phyloP scores from a whole-genome alignment of 2,329 filamentous ascomycete species.

The Neoascochyta sp. region DNA sequence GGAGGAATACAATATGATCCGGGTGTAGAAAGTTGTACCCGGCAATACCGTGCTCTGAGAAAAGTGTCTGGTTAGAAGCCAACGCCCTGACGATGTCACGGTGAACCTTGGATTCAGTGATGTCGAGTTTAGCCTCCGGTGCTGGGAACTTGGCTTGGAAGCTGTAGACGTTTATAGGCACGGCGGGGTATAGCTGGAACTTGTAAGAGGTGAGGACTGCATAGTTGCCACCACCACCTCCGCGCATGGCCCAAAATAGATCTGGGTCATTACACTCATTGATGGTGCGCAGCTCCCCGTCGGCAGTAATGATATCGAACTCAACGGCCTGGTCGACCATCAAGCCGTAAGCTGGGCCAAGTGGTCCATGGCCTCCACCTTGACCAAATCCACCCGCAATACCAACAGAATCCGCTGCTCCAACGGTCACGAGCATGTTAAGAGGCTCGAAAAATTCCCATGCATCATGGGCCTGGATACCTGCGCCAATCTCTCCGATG shows the following conservation, averaged over 20 bases:
- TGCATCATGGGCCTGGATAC: constrained; percentile 34
- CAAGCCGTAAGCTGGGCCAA: constrained; percentile 46
- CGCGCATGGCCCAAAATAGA: constrained; percentile 39
- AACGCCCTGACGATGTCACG: constrained; percentile 30
- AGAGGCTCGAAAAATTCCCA: constrained; percentile 35
- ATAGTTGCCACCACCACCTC: constrained; percentile 37
- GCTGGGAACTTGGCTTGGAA: constrained; percentile 31
- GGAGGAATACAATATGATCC: constrained; percentile 31
- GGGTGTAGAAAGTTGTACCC: constrained; percentile 37
- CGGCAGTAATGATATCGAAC: constrained; percentile 35
- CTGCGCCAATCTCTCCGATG: constrained; percentile 34
- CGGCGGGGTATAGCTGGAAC: constrained; percentile 34
- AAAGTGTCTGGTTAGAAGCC: constrained; percentile 29
- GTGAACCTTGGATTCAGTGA: constrained; percentile 31
- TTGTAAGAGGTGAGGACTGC: constrained; percentile 37
- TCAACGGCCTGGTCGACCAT: constrained; percentile 38
- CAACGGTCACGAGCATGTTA: constrained; percentile 35
- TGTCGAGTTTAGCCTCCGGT: constrained; percentile 19
- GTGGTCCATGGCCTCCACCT: constrained; percentile 55
- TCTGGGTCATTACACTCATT: constrained; percentile 35
- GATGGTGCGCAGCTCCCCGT: constrained; percentile 29
- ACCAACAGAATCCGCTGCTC: constrained; percentile 46
- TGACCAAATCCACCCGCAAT: constrained; percentile 43
- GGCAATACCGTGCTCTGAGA: constrained; percentile 28
- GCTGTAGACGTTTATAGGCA: constrained; percentile 36